Percentiles rank a stretch among this genome's conserved stretches.
phyloP scores from a whole-genome alignment of 257 asterid species.

The Fraxinus americana region DNA sequence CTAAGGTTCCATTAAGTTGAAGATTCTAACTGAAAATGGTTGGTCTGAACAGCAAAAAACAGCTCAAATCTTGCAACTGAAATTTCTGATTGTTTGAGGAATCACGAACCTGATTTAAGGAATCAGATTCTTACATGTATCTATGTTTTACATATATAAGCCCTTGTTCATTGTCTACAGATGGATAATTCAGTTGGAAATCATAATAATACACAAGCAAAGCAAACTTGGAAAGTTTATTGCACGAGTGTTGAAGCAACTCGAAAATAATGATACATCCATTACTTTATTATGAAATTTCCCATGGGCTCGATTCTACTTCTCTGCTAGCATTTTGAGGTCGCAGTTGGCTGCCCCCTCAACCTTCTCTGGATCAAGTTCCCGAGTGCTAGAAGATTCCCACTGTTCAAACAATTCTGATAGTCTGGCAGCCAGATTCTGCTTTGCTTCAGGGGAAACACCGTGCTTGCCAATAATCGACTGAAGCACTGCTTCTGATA shows the following conservation, averaged over 20 bases:
- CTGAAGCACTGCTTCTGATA: slow-evolving; percentile 74
- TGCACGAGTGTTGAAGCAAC: not conserved
- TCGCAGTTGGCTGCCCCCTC: not conserved
- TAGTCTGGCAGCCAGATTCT: slow-evolving; percentile 64
- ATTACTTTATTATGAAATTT: not conserved
- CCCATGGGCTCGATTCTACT: not conserved
- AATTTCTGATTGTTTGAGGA: too few relatives aligned
- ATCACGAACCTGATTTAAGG: too few relatives aligned
- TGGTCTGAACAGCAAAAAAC: too few relatives aligned
- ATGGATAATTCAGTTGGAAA: not conserved
- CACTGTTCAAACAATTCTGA: slow-evolving; percentile 43
- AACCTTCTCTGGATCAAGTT: not conserved
- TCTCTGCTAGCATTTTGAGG: not conserved
- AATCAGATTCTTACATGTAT: too few relatives aligned
- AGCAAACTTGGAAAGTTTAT: not conserved
- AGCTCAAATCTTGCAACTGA: too few relatives aligned
- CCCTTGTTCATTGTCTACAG: not conserved
- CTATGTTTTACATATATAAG: too few relatives aligned
- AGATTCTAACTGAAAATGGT: too few relatives aligned
- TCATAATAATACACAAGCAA: not conserved
- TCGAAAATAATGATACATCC: not conserved
- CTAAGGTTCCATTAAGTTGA: too few relatives aligned
- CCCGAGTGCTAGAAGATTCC: not conserved
- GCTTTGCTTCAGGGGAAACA: slow-evolving; percentile 72
- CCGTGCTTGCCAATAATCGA: slow-evolving; percentile 85